Conservation (phyloP, 306 rosid species). For the Pyrus bretschneideri region DNA sequence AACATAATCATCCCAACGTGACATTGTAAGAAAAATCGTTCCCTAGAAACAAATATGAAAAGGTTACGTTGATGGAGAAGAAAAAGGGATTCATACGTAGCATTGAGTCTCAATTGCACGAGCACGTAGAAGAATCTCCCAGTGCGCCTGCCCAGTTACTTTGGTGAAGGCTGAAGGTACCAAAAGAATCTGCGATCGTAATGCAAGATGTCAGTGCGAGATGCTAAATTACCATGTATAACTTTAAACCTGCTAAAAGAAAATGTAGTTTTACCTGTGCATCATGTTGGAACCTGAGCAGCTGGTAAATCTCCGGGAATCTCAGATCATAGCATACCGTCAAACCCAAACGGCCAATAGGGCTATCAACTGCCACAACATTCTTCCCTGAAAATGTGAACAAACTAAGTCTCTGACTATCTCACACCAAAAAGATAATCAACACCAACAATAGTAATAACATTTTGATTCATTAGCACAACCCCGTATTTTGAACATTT, state of each 20-base stretch:
- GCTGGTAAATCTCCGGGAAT: conserved; percentile 83
- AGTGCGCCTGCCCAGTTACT: conserved; percentile 88
- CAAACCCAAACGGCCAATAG: conserved; percentile 83
- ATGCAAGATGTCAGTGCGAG: conserved; percentile 9
- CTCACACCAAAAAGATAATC: background rate
- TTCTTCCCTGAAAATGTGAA: conserved; percentile 58
- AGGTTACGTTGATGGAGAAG: background rate
- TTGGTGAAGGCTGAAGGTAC: conserved; percentile 88
- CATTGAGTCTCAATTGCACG: conserved; percentile 97
- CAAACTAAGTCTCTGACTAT: conserved; percentile 14
- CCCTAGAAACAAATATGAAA: background rate
- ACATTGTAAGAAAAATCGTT: background rate
- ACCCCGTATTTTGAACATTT: background rate
- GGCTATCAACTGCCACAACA: conserved; percentile 74
- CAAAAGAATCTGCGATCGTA: conserved; percentile 54
- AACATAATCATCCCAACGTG: conserved; percentile 16
- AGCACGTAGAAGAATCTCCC: conserved; percentile 95
- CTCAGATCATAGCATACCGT: conserved; percentile 94
- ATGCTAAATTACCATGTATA: conserved; percentile 13
- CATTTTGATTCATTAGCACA: background rate
- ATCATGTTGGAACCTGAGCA: conserved; percentile 69
- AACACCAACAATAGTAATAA: background rate
- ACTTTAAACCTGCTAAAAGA: conserved; percentile 4
- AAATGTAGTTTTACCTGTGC: conserved; percentile 48
- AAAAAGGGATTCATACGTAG: conserved; percentile 48